Conservation (phyloP, 148 eudicot genomes). For the Rhododendron simsii region DNA sequence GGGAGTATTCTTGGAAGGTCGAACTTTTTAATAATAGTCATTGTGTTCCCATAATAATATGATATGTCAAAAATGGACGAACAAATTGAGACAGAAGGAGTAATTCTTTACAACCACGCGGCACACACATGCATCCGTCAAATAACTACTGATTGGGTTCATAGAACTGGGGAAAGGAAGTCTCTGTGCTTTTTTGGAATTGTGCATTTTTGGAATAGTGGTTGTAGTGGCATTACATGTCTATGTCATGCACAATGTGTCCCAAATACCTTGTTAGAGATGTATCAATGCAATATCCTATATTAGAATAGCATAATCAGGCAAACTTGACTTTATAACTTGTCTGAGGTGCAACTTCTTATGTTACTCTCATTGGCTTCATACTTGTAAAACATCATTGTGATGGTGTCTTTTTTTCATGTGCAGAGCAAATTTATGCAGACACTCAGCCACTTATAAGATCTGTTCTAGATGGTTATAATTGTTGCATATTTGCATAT, state of each 20-base stretch:
- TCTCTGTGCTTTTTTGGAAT: background rate
- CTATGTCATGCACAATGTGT: background rate
- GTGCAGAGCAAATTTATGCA: conserved; percentile 81
- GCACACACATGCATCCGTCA: background rate
- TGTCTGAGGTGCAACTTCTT: background rate
- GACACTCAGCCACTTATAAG: conserved; percentile 84
- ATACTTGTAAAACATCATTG: background rate
- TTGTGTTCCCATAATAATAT: background rate
- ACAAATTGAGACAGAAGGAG: background rate
- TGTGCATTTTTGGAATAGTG: background rate
- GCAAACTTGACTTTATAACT: background rate
- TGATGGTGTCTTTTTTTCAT: background rate
- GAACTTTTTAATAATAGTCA: background rate
- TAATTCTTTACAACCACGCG: background rate
- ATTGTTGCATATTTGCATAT: conserved; percentile 94
- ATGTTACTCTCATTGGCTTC: background rate
- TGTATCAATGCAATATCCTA: background rate
- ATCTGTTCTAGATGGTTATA: conserved; percentile 91
- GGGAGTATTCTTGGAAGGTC: background rate
- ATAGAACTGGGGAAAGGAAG: background rate
- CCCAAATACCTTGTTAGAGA: background rate
- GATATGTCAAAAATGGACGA: background rate
- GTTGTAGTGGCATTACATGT: background rate
- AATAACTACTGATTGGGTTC: background rate
- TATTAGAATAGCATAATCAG: background rate